A percentile compares a stretch with the other conserved stretches of the same genome.
Conservation (phyloP, 2,329 filamentous ascomycete genomes). For the Chaetomium olivaceum region DNA sequence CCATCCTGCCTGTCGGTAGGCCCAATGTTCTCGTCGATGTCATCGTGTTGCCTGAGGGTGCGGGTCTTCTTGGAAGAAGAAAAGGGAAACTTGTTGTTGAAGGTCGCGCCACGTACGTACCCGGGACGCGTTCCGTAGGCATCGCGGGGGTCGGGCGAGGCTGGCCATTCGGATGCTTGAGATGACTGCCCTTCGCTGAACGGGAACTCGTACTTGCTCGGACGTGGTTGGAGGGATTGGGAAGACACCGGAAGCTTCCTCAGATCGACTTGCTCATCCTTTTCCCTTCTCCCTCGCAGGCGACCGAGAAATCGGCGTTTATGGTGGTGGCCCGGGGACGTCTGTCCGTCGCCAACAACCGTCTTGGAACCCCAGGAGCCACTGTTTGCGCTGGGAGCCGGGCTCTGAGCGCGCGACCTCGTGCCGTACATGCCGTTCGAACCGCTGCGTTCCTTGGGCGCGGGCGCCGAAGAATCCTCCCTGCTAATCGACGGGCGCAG, state of each 20-base stretch:
- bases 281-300: slow-evolving; percentile 53
- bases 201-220: slow-evolving; percentile 50
- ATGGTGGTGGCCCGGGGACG: slow-evolving; percentile 57
- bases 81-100: slow-evolving; percentile 65
- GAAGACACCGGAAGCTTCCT: slow-evolving; percentile 54
- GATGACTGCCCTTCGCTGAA: slow-evolving; percentile 38
- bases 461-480: slow-evolving; percentile 66
- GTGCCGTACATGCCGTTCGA: slow-evolving; percentile 49
- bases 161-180: slow-evolving; percentile 33
- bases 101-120: slow-evolving; percentile 48
- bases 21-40: slow-evolving; percentile 59
- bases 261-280: slow-evolving; percentile 44
- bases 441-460: slow-evolving; percentile 54
- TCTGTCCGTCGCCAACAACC: slow-evolving; percentile 54
- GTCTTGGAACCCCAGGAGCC: slow-evolving; percentile 52
- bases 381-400: slow-evolving; percentile 74
- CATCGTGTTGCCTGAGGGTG: slow-evolving; percentile 50
- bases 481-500: slow-evolving; percentile 72
- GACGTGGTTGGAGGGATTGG: slow-evolving; percentile 53
- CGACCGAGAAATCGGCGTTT: slow-evolving; percentile 55
- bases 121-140: slow-evolving; percentile 27
- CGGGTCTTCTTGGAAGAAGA: slow-evolving; percentile 54
- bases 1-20: slow-evolving; percentile 56
- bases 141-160: slow-evolving; percentile 37
- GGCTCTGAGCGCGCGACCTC: slow-evolving; percentile 70